These are phyloP conservation scores for Aureobasidium sp. DNA, from an alignment of 2,329 filamentous ascomycete genomes.

Conservation along the genomic window DNA sequence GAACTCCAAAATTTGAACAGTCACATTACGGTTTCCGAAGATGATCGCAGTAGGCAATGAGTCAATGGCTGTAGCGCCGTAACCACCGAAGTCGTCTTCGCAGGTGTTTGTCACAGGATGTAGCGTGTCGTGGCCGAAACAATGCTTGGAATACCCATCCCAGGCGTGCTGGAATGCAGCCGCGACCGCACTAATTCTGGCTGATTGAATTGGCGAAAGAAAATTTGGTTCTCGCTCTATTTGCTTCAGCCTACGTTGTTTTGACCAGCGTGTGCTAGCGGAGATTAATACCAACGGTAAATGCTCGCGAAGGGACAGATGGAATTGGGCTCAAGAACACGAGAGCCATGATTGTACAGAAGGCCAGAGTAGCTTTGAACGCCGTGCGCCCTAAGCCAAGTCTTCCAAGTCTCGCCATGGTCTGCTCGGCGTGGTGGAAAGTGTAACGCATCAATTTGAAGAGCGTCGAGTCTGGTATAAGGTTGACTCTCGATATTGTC, in stretches of 20 bases:
- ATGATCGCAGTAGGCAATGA: constrained; percentile 20
- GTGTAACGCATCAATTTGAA: background rate
- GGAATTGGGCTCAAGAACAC: background rate
- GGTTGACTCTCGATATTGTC: background rate
- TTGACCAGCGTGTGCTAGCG: background rate
- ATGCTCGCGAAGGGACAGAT: background rate
- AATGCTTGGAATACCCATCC: constrained; percentile 26
- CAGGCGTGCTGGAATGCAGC: constrained; percentile 25
- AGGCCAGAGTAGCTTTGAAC: background rate
- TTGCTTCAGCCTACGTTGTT: background rate
- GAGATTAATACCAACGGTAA: background rate
- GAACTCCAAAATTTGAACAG: constrained; percentile 16
- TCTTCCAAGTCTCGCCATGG: background rate
- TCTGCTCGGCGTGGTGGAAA: background rate
- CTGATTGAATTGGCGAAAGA: background rate
- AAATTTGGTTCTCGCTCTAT: background rate
- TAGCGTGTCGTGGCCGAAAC: constrained; percentile 26
- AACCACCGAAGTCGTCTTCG: constrained; percentile 20
- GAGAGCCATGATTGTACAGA: background rate
- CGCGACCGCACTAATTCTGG: background rate
- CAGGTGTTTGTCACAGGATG: constrained; percentile 21
- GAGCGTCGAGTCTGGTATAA: background rate
- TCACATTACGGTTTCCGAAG: constrained; percentile 17
- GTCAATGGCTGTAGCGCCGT: constrained; percentile 21
- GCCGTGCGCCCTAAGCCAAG: background rate